These are phyloP conservation scores for Yarrowia sp. DNA, from an alignment of 805 yeast genomes.

Conservation along the genomic window DNA sequence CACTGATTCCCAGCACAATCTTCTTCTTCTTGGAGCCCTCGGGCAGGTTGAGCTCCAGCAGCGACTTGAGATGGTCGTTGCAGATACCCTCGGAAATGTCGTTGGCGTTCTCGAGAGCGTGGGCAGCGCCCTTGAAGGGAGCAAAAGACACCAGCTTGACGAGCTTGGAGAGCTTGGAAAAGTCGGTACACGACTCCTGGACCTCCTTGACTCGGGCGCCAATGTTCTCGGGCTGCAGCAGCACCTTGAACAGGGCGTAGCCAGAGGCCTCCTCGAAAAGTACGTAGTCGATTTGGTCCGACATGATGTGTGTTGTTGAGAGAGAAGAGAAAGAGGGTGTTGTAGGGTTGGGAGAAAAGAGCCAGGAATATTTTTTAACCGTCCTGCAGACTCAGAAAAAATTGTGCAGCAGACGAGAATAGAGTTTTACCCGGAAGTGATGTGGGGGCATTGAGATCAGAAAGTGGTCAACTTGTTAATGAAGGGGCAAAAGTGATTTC, in stretches of 20 bases:
- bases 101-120: slow-evolving; percentile 97
- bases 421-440: slow-evolving; percentile 18
- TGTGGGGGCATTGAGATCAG: too few species aligned
- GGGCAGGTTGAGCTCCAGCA: slow-evolving; percentile 91
- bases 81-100: slow-evolving; percentile 97
- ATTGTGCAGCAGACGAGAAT: slow-evolving; percentile 2
- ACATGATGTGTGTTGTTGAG: slow-evolving; percentile 31
- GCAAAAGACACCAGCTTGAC: slow-evolving; percentile 94
- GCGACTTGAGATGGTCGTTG: slow-evolving; percentile 86
- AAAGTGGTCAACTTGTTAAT: too few species aligned
- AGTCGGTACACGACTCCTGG: slow-evolving; percentile 85
- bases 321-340: slow-evolving; percentile 3
- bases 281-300: slow-evolving; percentile 69
- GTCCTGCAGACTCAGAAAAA: slow-evolving; percentile 25
- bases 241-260: slow-evolving; percentile 93
- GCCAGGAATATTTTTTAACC: slow-evolving; percentile 26
- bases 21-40: slow-evolving; percentile 69
- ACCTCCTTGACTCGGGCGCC: slow-evolving; percentile 93
- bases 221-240: slow-evolving; percentile 90
- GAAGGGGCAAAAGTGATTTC: too few species aligned
- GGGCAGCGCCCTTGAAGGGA: slow-evolving; percentile 99
- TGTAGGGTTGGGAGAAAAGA: too few species aligned
- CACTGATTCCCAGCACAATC: slow-evolving; percentile 87
- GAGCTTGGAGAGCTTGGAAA: slow-evolving; percentile 87
- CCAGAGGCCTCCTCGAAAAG: slow-evolving; percentile 99